Base-by-base conservation (phyloP, 1,284 basidiomycete species). In the Ganoderma resinaceum region DNA sequence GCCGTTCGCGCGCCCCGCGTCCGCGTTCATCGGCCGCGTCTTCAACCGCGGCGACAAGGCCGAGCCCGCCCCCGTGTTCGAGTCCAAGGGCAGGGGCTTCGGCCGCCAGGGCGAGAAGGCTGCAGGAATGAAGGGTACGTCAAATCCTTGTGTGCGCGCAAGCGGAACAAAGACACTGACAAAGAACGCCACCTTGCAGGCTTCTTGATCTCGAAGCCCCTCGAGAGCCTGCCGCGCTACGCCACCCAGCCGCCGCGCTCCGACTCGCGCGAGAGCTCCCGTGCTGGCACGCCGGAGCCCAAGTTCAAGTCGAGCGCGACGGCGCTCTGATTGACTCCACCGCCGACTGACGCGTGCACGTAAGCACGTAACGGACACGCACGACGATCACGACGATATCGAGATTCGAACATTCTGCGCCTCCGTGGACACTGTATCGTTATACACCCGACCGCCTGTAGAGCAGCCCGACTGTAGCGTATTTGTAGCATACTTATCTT, bases 21-120 rank as follows among this genome's bases (percentile, higher is more conserved):
- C 52, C 35, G 42, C 62, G 38, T 68, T 83, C 70, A 78, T 79
- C 37, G 66, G 62, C 29, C 38, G 42, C 40, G 58, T 78, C 46
- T 80, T 79, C 73, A 75, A 69, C 69, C 69, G 72, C 52, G 66
- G 71, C 31, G 72, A 67, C 33, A 71, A 68, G 69, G 53, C 26
- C 3, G 65, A 55, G 40, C 31, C 49, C 38, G 49, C 53, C n/a
- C 58, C 33, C 9, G 58, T 65, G 42, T 31, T 63, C 62, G 38
- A 72, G 72, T 53, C 66, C 72, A 86, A 77, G 79, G 84, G 86
- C 26, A 84, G 86, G 69, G 89, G 91, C 16, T 93, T 93, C 76
- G 91, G 91, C 29, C 83, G 87, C 66, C 88, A 90, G 75, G 93
- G 89, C n/a, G 91, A 95, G 82, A 93, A 92, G 81, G 85, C 85